Evolutionary conservation across 805 yeast species (phyloP).

Genomic region (Wickerhamomyces xylosicus): DNA sequence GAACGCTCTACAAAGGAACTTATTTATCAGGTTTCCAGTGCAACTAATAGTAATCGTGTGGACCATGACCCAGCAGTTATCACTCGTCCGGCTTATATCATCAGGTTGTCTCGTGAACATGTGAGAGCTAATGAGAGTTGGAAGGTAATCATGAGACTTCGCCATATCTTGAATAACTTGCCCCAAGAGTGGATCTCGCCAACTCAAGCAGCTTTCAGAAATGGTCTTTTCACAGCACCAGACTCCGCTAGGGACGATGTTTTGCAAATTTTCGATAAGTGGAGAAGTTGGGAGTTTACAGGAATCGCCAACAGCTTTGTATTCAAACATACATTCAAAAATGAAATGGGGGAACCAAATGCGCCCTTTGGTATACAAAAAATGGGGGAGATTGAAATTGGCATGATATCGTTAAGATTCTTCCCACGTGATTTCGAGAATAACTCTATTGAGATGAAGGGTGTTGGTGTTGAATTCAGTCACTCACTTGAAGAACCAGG

Average conservation of each 20-base stretch:
- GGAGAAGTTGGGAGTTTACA: slow-evolving; percentile 91
- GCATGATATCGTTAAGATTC: background rate
- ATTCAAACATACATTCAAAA: slow-evolving; percentile 21
- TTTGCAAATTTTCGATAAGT: slow-evolving; percentile 48
- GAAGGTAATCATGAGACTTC: slow-evolving; percentile 70
- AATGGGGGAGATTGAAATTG: background rate
- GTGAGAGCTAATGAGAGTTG: slow-evolving; percentile 77
- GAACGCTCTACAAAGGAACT: slow-evolving; percentile 17
- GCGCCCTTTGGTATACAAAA: too few relatives aligned
- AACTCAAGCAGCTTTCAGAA: slow-evolving; percentile 22
- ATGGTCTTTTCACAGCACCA: slow-evolving; percentile 34
- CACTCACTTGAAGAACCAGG: too few relatives aligned
- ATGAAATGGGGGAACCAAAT: background rate
- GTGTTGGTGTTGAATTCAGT: background rate
- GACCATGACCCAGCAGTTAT: slow-evolving; percentile 83
- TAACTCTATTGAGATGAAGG: background rate
- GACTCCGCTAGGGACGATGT: slow-evolving; percentile 44
- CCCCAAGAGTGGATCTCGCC: slow-evolving; percentile 41
- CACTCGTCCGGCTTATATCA: slow-evolving; percentile 78
- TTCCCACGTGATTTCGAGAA: background rate
- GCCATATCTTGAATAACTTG: slow-evolving; percentile 57
- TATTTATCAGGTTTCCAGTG: slow-evolving; percentile 32
- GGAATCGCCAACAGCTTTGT: slow-evolving; percentile 47
- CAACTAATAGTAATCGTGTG: slow-evolving; percentile 41
- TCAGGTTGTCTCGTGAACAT: slow-evolving; percentile 63